Evolutionary conservation across 2,329 filamentous ascomycete genomes (phyloP).

Genomic region (Rutstroemia sp.): DNA sequence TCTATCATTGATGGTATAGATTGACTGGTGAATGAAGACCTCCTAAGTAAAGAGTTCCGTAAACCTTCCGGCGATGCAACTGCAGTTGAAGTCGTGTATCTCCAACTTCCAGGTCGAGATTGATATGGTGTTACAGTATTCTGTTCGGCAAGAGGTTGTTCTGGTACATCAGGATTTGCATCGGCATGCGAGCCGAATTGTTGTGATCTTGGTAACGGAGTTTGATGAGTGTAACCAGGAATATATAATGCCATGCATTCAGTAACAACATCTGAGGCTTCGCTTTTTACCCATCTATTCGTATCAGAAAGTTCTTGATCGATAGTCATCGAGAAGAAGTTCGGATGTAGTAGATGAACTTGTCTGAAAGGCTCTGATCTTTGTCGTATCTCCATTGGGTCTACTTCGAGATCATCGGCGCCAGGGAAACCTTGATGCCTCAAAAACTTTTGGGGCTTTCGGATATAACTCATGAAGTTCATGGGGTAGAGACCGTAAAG

Average conservation of each 20-base stretch:
- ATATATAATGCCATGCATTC: conserved; percentile 66
- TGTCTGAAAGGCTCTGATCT: conserved; percentile 68
- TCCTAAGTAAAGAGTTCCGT: conserved; percentile 33
- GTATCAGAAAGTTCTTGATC: conserved; percentile 73
- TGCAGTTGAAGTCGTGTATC: conserved; percentile 43
- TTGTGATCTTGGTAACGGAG: conserved; percentile 11
- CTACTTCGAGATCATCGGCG: conserved; percentile 68
- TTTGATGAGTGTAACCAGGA: conserved; percentile 19
- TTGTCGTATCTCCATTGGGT: conserved; percentile 69
- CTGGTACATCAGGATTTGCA: conserved; percentile 23
- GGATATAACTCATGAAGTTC: conserved; percentile 80
- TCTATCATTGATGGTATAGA: conserved; percentile 39
- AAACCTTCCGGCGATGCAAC: conserved; percentile 33
- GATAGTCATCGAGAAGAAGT: conserved; percentile 72
- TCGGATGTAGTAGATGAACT: conserved; percentile 71
- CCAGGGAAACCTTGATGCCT: conserved; percentile 64
- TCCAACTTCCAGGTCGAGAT: conserved; percentile 40
- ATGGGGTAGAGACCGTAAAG: conserved; percentile 78
- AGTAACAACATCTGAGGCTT: conserved; percentile 71
- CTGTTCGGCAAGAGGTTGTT: conserved; percentile 21
- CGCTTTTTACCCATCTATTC: conserved; percentile 71
- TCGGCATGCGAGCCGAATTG: conserved; percentile 10
- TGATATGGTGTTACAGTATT: conserved; percentile 19
- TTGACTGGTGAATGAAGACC: conserved; percentile 44
- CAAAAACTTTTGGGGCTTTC: conserved; percentile 72